Conservation (phyloP, 1,139 yeast genomes). For the Casaregolazyma suthepensis region DNA sequence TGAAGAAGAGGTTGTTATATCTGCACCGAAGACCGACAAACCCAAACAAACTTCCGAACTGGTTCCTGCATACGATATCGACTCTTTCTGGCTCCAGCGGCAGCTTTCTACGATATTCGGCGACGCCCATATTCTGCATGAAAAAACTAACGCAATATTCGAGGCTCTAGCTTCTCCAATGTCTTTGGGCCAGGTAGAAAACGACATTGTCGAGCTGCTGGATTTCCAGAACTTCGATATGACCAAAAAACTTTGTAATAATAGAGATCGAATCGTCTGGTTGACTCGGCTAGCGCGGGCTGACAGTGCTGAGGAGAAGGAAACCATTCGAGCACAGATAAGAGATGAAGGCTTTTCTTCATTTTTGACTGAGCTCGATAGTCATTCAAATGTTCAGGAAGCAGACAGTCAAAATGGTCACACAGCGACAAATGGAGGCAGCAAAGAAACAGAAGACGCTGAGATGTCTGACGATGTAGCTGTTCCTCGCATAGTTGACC, state of each 20-base stretch:
- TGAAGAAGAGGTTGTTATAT: constrained; percentile 23
- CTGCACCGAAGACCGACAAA: background rate
- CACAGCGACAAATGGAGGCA: constrained; percentile 21
- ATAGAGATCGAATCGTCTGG: constrained; percentile 52
- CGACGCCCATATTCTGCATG: constrained; percentile 37
- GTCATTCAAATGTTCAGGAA: constrained; percentile 6
- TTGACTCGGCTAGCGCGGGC: constrained; percentile 43
- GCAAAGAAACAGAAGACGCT: constrained; percentile 30
- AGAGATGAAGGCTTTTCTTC: constrained; percentile 30
- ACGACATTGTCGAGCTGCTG: constrained; percentile 45
- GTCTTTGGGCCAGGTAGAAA: constrained; percentile 44
- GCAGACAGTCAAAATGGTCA: constrained; percentile 6
- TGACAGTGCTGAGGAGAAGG: constrained; percentile 34
- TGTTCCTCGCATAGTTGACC: constrained; percentile 54
- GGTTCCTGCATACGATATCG: constrained; percentile 36
- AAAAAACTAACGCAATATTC: constrained; percentile 29
- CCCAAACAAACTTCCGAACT: background rate
- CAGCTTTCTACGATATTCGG: constrained; percentile 34
- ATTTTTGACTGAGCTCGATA: constrained; percentile 27
- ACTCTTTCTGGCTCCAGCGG: constrained; percentile 47
- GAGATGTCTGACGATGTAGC: background rate
- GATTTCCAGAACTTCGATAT: constrained; percentile 48
- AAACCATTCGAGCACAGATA: constrained; percentile 32
- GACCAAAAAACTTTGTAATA: constrained; percentile 44
- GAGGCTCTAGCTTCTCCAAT: constrained; percentile 33